phyloP scores from a whole-genome alignment of 108 stramenopile genomes.

The Nitzschia putrida region DNA sequence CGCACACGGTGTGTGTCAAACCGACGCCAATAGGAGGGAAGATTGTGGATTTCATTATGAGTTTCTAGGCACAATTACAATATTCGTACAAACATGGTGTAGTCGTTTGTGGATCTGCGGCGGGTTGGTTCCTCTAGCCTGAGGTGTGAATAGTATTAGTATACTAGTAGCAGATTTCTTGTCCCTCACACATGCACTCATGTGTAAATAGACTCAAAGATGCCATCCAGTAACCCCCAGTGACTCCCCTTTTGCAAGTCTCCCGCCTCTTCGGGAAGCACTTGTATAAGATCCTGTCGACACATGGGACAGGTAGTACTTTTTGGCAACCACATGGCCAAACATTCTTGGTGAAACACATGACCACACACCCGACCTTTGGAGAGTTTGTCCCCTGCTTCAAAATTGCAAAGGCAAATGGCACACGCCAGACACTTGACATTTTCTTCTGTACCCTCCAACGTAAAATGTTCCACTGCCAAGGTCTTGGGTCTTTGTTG shows the following conservation, averaged over 20 bases:
- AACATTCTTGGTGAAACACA: constrained; percentile 29
- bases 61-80: too few relatives aligned
- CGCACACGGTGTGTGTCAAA: too few relatives aligned
- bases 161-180: neutral
- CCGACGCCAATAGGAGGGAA: too few relatives aligned
- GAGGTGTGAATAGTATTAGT: neutral
- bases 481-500: constrained; percentile 7
- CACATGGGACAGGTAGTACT: constrained; percentile 34
- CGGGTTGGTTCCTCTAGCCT: too few relatives aligned
- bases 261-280: neutral
- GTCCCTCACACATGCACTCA: neutral
- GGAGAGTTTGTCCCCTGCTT: constrained; percentile 21
- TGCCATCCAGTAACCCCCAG: constrained; percentile 24
- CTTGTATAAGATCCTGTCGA: constrained; percentile 24
- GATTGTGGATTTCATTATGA: neutral
- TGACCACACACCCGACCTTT: constrained; percentile 13
- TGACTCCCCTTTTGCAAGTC: constrained; percentile 6
- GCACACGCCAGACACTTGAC: constrained; percentile 14
- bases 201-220: constrained; percentile 14
- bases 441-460: constrained; percentile 9
- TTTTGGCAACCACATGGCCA: constrained; percentile 25
- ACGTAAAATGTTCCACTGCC: constrained; percentile 11
- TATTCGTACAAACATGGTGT: too few relatives aligned
- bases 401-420: constrained; percentile 29
- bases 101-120: too few relatives aligned